Evolutionary conservation across 1,284 basidiomycete species (phyloP).

Genomic region (Ustilago xerochloae): DNA sequence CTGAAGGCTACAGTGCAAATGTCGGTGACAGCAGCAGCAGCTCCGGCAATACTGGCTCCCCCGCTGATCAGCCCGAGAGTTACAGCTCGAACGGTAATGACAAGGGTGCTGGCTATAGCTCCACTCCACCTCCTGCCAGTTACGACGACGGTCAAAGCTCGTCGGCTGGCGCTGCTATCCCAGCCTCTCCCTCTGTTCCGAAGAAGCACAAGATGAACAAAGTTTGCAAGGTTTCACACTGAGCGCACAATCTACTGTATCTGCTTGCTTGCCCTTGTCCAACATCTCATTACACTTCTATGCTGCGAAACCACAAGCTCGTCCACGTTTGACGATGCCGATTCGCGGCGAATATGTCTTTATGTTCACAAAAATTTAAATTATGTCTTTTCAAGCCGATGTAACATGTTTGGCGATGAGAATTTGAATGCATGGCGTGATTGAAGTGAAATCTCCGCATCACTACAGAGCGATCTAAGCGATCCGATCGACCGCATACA

Average conservation of each 20-base stretch:
- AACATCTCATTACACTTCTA: not conserved
- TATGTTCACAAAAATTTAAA: not conserved
- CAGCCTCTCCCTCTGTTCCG: not conserved
- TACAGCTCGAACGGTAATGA: too few relatives aligned
- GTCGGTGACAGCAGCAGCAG: not conserved
- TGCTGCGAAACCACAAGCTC: too few relatives aligned
- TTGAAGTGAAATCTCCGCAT: not conserved
- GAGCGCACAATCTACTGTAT: too few relatives aligned
- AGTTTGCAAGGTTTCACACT: constrained; percentile 6
- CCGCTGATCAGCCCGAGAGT: too few relatives aligned
- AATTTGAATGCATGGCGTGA: not conserved
- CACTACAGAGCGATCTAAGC: not conserved
- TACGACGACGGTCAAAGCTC: not conserved
- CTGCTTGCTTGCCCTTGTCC: too few relatives aligned
- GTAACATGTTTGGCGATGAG: not conserved
- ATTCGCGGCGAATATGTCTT: too few relatives aligned
- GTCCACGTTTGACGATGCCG: too few relatives aligned
- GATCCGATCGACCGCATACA: not conserved
- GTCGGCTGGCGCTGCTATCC: not conserved
- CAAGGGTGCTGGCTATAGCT: not conserved
- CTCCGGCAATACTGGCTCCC: too few relatives aligned
- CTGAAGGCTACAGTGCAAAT: not conserved
- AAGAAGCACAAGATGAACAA: constrained; percentile 13
- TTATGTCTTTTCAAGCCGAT: not conserved
- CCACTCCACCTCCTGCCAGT: not conserved